Evolutionary conservation across 108 stramenopile species (phyloP), one percentile per base, ranked within the genome.

Genomic region (Aurantiochytrium sp.): DNA sequence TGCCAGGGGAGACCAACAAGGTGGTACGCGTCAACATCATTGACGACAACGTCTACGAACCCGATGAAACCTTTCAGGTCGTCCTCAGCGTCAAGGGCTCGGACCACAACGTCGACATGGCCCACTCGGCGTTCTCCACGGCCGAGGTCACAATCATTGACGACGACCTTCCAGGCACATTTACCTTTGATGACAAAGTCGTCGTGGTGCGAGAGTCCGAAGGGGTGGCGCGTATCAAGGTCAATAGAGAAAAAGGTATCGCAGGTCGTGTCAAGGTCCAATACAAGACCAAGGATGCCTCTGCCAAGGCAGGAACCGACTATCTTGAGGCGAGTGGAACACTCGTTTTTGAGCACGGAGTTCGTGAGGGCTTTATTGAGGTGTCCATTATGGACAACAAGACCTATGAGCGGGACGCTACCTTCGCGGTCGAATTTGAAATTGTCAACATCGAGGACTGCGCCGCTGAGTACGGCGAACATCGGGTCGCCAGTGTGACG

Each of bases 111-210:
- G 44, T 49, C 5, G 88, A 88, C 88, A n/a, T 69, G 87, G 23
- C 12, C 12, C 44, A 88, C 45, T 87, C 87, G 44, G 58, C 53
- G 25, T 58, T 59, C 57, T 43, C 47, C 21, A 72, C 58, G 18
- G 57, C 59, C 58, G 72, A 72, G 19, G 90, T 91, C n/a, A 91
- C 90, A 23, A 91, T 91, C 88, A 91, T 91, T 72, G 90, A 91
- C 73, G 90, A 91, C 88, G 90, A 91, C 44, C 58, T 88, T 47
- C 90, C 90, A 12, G 90, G 90, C 44, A 88, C 55, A 45, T 51
- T 91, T 12, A 59, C 53, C 35, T 73, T 89, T 60, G 72, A 59
- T 53, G 58, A 72, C n/a, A 43, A 45, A 29, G 25, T 25, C 71
- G 58, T 59, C 21, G 58, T 58, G 58, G 1, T 25, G 49, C 21